Evolutionary conservation across 2,329 filamentous ascomycete species (phyloP).

Genomic region (Arachnomyces sp.): DNA sequence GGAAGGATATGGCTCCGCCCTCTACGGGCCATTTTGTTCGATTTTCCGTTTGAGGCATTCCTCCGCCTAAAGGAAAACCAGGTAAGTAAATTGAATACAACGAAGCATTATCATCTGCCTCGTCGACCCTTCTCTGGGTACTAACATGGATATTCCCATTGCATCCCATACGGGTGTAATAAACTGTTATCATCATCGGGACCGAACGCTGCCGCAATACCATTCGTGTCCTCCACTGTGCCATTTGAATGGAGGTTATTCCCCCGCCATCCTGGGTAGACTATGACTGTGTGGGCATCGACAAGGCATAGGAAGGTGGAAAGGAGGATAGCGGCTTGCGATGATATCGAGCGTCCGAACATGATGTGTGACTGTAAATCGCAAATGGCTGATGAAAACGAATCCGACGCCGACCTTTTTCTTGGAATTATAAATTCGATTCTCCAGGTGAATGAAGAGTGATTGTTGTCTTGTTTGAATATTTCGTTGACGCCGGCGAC

Average conservation of each 20-base stretch:
- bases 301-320: conserved; percentile 31
- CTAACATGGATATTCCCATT: conserved; percentile 93
- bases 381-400: neutral
- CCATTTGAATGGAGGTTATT: conserved; percentile 76
- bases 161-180: conserved; percentile 76
- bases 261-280: conserved; percentile 79
- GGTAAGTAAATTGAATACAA: neutral
- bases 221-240: conserved; percentile 40
- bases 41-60: conserved; percentile 68
- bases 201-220: conserved; percentile 40
- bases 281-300: conserved; percentile 65
- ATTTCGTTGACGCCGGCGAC: too few species aligned
- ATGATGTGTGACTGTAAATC: conserved; percentile 17
- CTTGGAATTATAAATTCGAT: neutral
- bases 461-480: too few species aligned
- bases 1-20: conserved; percentile 81
- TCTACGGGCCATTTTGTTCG: conserved; percentile 84
- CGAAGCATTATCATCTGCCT: neutral
- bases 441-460: conserved; percentile 1
- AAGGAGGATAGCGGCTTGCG: conserved; percentile 22
- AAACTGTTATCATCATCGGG: conserved; percentile 37
- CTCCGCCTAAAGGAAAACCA: conserved; percentile 58
- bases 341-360: conserved; percentile 21
- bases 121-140: conserved; percentile 12
- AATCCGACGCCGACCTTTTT: too few species aligned